Evolutionary conservation across 192 early-diverging fungal species (phyloP).

Genomic region (Linnemannia exigua): DNA sequence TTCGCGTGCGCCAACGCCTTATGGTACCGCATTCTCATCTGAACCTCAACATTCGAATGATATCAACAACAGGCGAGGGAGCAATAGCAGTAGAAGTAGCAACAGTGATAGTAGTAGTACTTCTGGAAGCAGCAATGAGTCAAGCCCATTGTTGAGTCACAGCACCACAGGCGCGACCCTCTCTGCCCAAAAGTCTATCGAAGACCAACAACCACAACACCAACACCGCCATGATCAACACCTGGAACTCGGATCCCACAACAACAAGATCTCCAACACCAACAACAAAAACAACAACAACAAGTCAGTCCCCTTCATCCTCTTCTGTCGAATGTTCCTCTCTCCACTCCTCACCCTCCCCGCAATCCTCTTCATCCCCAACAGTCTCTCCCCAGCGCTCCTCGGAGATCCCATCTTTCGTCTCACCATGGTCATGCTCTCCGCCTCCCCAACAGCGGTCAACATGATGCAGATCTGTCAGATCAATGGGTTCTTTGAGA

Average conservation of each 20-base stretch:
- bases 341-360: slow-evolving; percentile 35
- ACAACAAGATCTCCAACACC: not conserved
- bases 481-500: slow-evolving; percentile 73
- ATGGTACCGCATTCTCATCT: not conserved
- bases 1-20: not conserved
- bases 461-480: slow-evolving; percentile 76
- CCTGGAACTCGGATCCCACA: not conserved
- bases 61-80: not conserved
- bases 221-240: not conserved
- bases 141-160: not conserved
- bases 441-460: slow-evolving; percentile 73
- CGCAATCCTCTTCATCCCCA: slow-evolving; percentile 2
- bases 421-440: slow-evolving; percentile 69
- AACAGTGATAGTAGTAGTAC: not conserved
- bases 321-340: slow-evolving; percentile 43
- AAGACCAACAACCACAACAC: not conserved
- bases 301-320: slow-evolving; percentile 19
- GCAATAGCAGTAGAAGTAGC: not conserved
- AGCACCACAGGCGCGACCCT: not conserved
- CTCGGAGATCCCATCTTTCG: slow-evolving; percentile 70
- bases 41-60: not conserved
- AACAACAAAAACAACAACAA: not conserved
- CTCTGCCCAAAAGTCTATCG: not conserved
- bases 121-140: not conserved
- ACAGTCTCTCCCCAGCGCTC: slow-evolving; percentile 46